A percentile compares a stretch with the other conserved stretches of the same genome.
Evolutionary conservation across 345 rosid species (phyloP).

Genomic region (Hibiscus trionum): DNA sequence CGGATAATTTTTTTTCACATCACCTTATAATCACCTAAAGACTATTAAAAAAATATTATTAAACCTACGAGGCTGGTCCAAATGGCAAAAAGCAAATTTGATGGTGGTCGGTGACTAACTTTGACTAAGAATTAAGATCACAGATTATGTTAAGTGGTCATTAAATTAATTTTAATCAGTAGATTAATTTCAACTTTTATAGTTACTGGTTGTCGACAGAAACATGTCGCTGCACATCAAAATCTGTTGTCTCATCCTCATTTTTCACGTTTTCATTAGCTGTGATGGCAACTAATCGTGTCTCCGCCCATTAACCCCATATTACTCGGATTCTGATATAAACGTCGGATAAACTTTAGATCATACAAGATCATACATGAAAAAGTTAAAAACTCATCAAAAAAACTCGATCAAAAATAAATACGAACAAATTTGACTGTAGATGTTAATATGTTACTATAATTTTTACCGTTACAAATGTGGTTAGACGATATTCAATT

Average conservation of each 20-base stretch:
- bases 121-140: slow-evolving; percentile 18
- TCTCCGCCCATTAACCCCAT: not conserved
- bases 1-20: too few relatives aligned
- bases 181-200: not conserved
- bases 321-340: too few relatives aligned
- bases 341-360: too few relatives aligned
- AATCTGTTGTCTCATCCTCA: slow-evolving; percentile 22
- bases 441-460: too few relatives aligned
- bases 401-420: too few relatives aligned
- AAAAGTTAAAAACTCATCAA: too few relatives aligned
- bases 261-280: slow-evolving; percentile 8
- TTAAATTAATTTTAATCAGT: not conserved
- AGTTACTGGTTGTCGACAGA: not conserved
- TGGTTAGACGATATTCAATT: not conserved
- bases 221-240: slow-evolving; percentile 9
- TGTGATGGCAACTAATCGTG: not conserved
- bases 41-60: not conserved
- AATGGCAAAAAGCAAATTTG: too few relatives aligned
- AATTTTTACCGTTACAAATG: not conserved
- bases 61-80: too few relatives aligned
- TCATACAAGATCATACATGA: too few relatives aligned
- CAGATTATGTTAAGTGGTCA: not conserved
- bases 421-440: too few relatives aligned
- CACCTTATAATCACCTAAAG: too few relatives aligned
- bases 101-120: too few relatives aligned